phyloP scores from a whole-genome alignment of 2,329 filamentous ascomycete species.

The Verticillium dahliae region DNA sequence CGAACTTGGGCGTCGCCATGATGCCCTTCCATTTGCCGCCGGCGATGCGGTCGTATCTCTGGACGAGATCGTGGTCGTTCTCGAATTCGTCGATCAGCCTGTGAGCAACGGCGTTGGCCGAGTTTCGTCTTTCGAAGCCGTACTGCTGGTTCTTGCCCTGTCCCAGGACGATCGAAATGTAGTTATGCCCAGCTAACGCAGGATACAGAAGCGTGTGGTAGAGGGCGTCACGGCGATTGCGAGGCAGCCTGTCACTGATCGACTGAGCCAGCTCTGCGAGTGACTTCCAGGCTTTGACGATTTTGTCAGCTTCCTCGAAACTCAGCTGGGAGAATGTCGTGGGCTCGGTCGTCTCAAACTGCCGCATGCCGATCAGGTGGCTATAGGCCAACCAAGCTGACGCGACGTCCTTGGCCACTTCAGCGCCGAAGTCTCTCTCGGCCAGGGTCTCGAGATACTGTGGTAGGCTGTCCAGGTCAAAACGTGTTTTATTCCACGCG shows the following conservation, averaged over 20 bases:
- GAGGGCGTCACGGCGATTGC: constrained; percentile 38
- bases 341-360: constrained; percentile 56
- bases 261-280: constrained; percentile 37
- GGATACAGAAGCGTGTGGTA: constrained; percentile 59
- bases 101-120: constrained; percentile 39
- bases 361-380: constrained; percentile 38
- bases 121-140: constrained; percentile 45
- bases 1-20: constrained; percentile 47
- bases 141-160: constrained; percentile 45
- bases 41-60: constrained; percentile 37
- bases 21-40: constrained; percentile 43
- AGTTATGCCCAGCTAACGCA: constrained; percentile 48
- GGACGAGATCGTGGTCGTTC: constrained; percentile 34
- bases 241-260: constrained; percentile 35
- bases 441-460: constrained; percentile 44
- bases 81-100: constrained; percentile 34
- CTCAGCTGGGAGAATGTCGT: constrained; percentile 54
- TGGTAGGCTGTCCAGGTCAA: constrained; percentile 36
- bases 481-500: constrained; percentile 45
- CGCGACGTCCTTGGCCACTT: constrained; percentile 39
- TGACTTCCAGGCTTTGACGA: constrained; percentile 47
- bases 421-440: constrained; percentile 45
- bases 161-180: constrained; percentile 45
- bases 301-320: constrained; percentile 56
- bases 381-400: constrained; percentile 48